Evolutionary conservation across 1,284 basidiomycete genomes (phyloP).

Genomic region (Marasmius oreades): DNA sequence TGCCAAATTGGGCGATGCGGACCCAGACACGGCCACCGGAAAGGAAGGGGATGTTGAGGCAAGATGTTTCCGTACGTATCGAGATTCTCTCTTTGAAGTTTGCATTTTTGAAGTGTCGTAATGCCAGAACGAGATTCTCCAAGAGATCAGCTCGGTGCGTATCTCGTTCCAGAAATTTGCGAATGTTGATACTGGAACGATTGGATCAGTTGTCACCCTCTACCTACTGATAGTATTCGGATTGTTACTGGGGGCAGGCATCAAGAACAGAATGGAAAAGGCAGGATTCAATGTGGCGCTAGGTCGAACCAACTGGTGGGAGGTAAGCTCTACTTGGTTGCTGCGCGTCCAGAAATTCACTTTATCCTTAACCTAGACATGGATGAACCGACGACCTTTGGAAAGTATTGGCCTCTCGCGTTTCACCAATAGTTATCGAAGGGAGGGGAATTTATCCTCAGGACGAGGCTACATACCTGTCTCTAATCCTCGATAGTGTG

Average conservation of each 20-base stretch:
- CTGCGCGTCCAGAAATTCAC: not conserved
- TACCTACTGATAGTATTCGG: constrained; percentile 86
- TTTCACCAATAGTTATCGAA: constrained; percentile 32
- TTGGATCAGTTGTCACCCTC: constrained; percentile 86
- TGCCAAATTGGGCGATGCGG: constrained; percentile 80
- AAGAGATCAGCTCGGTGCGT: constrained; percentile 3
- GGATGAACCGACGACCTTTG: constrained; percentile 51
- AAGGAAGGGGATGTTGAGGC: constrained; percentile 96
- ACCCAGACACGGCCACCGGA: constrained; percentile 92
- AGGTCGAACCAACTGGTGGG: constrained; percentile 70
- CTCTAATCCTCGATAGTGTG: constrained; percentile 15
- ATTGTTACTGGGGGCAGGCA: constrained; percentile 77
- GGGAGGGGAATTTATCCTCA: constrained; percentile 21
- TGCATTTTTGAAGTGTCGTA: not conserved
- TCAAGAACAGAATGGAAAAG: constrained; percentile 77
- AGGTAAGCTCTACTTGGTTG: constrained; percentile 41
- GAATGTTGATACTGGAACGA: constrained; percentile 79
- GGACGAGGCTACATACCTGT: constrained; percentile 41
- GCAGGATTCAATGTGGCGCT: constrained; percentile 65
- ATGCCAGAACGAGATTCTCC: constrained; percentile 12
- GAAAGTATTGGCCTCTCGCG: constrained; percentile 47
- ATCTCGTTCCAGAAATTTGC: too few relatives aligned
- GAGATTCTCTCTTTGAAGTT: not conserved
- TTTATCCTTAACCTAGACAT: constrained; percentile 38
- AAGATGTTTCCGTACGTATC: constrained; percentile 85